Evolutionary conservation across 345 rosid species (phyloP), one percentile per base, ranked within the genome.

Genomic region (Pistacia vera): DNA sequence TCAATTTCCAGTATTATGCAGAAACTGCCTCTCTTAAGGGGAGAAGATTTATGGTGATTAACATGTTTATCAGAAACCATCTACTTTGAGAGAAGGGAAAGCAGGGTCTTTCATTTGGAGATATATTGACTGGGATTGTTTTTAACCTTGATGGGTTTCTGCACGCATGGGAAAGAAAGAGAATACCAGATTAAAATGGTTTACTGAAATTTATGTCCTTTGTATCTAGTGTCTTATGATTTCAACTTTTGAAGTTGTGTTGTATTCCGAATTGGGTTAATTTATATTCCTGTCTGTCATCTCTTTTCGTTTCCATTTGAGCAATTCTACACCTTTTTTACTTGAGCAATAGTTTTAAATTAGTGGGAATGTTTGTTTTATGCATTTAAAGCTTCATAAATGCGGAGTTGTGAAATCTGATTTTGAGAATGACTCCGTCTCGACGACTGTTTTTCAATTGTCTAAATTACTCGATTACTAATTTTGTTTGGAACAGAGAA

Each of bases 1-100:
- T 70, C 57, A 51, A 62, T 77, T 76, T 65, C 77, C 76, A 69
- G 78, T 76, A 78, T 69, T 64, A 60, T 64, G 76, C 72, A 71
- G 70, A 78, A 71, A 63, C 69, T 48, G 68, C 77, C 55, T 66
- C 66, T 64, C 22, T 64, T 8, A 11, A 18, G 69, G 38, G 78
- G 68, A 79, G 73, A 70, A 73, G 62, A 78, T 58, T 33, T 57
- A n/a, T 75, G 77, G 77, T 36, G 71, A 66, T 55, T 64, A 55
- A 65, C 63, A n/a, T 73, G 76, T 63, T 72, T 41, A 63, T 63
- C 70, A 12, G 77, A 66, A 75, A 55, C 63, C 66, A 63, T 36
- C 63, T 46, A 2, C 17, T 14, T 54, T 14, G 54, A 44, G n/a
- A 38, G 60, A 20, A 60, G 71, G 65, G 36, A 18, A 71, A 56